Conservation (phyloP, 2,329 filamentous ascomycete genomes). For the Fusarium sterilihyphosum region DNA sequence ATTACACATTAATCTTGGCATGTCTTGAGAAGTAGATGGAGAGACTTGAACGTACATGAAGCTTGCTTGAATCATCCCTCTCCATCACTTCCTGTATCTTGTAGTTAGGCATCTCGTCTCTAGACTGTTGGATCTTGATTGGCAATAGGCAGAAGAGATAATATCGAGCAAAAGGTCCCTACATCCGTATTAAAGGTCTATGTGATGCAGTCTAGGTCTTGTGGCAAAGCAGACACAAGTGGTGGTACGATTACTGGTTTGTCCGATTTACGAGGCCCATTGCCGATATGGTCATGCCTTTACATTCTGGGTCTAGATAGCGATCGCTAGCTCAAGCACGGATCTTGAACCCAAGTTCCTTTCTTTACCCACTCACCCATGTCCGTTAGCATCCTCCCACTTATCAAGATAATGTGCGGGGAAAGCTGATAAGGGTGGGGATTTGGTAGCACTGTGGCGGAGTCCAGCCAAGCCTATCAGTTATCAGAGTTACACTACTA, state of each 20-base stretch:
- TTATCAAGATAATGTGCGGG: slow-evolving; percentile 8
- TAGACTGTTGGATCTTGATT: background rate
- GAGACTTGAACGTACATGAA: background rate
- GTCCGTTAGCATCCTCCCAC: background rate
- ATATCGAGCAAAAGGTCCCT: background rate
- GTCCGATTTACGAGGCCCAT: background rate
- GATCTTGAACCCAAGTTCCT: background rate
- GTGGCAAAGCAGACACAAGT: background rate
- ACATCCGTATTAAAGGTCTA: background rate
- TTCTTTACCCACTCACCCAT: background rate
- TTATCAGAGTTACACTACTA: background rate
- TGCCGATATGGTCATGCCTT: background rate
- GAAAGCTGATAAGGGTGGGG: slow-evolving; percentile 10
- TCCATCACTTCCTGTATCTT: background rate
- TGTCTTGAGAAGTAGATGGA: background rate
- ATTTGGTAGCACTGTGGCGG: background rate
- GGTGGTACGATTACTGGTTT: background rate
- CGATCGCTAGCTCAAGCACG: background rate
- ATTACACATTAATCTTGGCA: background rate
- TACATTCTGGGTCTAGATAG: background rate
- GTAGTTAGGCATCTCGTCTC: background rate
- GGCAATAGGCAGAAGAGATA: background rate
- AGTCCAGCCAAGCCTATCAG: background rate
- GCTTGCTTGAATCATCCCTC: background rate
- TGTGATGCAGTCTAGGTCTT: background rate